Conservation (phyloP, 1,139 yeast species). For the Geotrichum citri-aurantii region DNA sequence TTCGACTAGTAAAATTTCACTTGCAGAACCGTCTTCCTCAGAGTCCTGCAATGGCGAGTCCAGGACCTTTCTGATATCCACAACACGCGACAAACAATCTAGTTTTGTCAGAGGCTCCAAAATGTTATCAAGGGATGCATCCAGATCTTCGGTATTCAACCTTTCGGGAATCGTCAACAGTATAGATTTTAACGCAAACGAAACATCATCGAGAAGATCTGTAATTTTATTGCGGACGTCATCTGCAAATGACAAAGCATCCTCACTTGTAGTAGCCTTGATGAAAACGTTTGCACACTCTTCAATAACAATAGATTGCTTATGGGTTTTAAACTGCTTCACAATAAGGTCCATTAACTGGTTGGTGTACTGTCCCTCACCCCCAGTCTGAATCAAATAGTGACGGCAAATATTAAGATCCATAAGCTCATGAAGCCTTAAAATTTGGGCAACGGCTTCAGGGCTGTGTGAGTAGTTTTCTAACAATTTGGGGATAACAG, state of each 20-base stretch:
- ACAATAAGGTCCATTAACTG: conserved; percentile 24
- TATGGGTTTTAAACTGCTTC: conserved; percentile 25
- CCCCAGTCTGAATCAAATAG: neutral
- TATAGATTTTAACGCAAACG: conserved; percentile 20
- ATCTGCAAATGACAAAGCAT: conserved; percentile 20
- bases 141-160: conserved; percentile 7
- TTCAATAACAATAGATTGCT: conserved; percentile 19
- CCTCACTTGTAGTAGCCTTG: conserved; percentile 20
- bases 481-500: conserved; percentile 26
- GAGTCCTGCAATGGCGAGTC: conserved; percentile 19
- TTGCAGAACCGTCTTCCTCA: conserved; percentile 12
- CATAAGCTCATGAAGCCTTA: conserved; percentile 28
- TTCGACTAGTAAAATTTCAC: conserved; percentile 1
- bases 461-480: conserved; percentile 30
- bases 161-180: conserved; percentile 6
- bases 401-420: conserved; percentile 28
- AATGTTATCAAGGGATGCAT: conserved; percentile 15
- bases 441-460: conserved; percentile 25
- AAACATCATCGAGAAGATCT: conserved; percentile 23
- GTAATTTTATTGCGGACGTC: conserved; percentile 18
- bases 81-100: conserved; percentile 20
- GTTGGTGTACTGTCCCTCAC: conserved; percentile 19
- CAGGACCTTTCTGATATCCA: conserved; percentile 21
- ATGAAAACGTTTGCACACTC: conserved; percentile 24
- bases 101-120: conserved; percentile 20